phyloP scores from a whole-genome alignment of 768 basidiomycete genomes.

The Cystofilobasidium ferigula region DNA sequence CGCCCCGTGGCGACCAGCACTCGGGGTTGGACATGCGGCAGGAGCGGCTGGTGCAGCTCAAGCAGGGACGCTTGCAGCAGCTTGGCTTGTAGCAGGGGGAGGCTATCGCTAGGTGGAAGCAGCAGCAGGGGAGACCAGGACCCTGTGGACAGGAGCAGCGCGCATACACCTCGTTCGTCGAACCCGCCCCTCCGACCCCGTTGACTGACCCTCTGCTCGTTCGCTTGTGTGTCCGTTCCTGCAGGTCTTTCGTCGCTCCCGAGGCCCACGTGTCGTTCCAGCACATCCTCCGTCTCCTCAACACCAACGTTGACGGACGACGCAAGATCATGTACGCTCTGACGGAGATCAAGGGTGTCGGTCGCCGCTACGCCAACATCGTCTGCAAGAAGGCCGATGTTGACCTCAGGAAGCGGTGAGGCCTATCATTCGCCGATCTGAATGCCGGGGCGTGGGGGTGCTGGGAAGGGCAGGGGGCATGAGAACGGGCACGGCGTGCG shows the following conservation, averaged over 20 bases:
- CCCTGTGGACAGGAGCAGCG: not conserved
- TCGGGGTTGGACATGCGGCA: no score
- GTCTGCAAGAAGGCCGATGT: conserved; percentile 99
- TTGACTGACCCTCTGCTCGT: not conserved
- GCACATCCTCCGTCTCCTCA: conserved; percentile 98
- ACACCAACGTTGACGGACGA: conserved; percentile 99
- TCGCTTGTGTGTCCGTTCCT: not conserved
- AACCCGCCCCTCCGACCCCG: not conserved
- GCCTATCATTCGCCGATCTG: conserved; percentile 10
- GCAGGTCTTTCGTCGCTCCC: conserved; percentile 94
- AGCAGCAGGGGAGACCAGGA: conserved; percentile 3
- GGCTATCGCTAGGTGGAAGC: no score
- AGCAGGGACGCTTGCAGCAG: not conserved
- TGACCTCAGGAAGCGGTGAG: conserved; percentile 93
- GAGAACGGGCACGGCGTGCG: not conserved
- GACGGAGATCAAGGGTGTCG: conserved; percentile 99
- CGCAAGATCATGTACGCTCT: conserved; percentile 95
- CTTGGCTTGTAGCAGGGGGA: not conserved
- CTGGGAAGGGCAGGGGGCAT: not conserved
- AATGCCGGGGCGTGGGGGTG: not conserved
- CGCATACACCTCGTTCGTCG: not conserved
- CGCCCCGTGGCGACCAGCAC: no score
- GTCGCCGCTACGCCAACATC: conserved; percentile 93
- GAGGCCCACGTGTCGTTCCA: conserved; percentile 91
- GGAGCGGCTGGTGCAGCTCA: no score